Evolutionary conservation across 202 grass and related monocot species (phyloP).

Genomic region (Bolboschoenoplectus hybrid): DNA sequence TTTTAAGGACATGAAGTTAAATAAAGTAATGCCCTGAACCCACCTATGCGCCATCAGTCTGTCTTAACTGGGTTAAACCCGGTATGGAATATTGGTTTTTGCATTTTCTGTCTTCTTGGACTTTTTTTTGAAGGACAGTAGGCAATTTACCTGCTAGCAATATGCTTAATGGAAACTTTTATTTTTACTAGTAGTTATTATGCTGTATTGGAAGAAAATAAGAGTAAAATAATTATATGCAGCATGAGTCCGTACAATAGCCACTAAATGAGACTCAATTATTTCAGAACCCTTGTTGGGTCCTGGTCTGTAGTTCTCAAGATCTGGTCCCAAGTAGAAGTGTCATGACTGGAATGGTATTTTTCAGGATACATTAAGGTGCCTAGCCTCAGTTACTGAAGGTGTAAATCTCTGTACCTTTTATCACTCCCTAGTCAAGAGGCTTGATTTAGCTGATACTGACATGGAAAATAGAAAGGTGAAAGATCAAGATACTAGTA

Average conservation of each 20-base stretch:
- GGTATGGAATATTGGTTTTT: not conserved
- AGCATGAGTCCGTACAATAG: not conserved
- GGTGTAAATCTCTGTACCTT: slow-evolving; percentile 57
- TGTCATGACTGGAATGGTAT: slow-evolving; percentile 23
- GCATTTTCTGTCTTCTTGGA: not conserved
- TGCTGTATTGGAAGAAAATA: not conserved
- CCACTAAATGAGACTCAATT: not conserved
- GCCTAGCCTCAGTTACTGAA: slow-evolving; percentile 61
- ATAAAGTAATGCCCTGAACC: not conserved
- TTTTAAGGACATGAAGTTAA: not conserved
- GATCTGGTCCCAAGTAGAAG: not conserved
- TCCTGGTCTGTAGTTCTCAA: not conserved
- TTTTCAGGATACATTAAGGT: slow-evolving; percentile 75
- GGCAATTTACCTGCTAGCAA: not conserved
- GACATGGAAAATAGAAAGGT: slow-evolving; percentile 46
- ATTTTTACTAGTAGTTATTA: not conserved
- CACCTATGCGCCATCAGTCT: not conserved
- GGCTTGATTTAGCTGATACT: slow-evolving; percentile 59
- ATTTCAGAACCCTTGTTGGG: not conserved
- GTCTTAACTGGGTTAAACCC: not conserved
- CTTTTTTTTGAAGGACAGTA: not conserved
- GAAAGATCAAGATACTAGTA: slow-evolving; percentile 45
- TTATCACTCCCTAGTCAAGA: slow-evolving; percentile 78
- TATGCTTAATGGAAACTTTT: slow-evolving; percentile 5
- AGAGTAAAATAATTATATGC: not conserved